Evolutionary conservation across 306 rosid genomes (phyloP), one percentile per base, ranked within the genome.

Genomic region (Ziziphus jujuba): DNA sequence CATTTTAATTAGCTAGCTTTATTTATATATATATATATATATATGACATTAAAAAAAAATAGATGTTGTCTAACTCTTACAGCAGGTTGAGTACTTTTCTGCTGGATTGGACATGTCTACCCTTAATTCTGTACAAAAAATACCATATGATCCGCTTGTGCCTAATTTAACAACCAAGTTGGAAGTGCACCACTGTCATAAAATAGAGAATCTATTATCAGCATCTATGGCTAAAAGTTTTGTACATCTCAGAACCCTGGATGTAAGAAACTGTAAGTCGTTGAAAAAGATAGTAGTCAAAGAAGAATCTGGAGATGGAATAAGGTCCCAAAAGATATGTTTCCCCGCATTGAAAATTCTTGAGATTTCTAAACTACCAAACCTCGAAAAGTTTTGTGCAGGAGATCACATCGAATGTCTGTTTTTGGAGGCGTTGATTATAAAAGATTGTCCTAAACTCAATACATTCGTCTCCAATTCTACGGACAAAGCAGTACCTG

Each of bases 231-330:
- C 80, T 1, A 35, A 7, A 13, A 33, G 65, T 56, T 28, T 81
- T 4, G 38, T 7, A 20, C 77, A 63, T 14, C 85, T 87, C 31
- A 57, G 76, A 65, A 72, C 45, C 19, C 81, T 87, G 12, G 34
- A 51, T 1, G 33, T 87, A 49, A 14, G 48, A 2, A 9, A 6
- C 2, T 87, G 89, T 51, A 0, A n/a, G 3, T 33, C 2, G 20
- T 80, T 87, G 84, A 31, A 14, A 38, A 36, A 11, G 21, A 57
- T 84, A 38, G 48, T 78, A 9, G 22, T 56, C 5, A 43, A 14
- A 14, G 19, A 52, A 8, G 67, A 53, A 13, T 28, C 2, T 0
- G 0, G 13, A 47, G 50, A 10, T 9, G 49, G 19, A 16, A 40
- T 9, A 12, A 40, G 13, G 10, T 40, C 45, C 1, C 4, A 0